Conservation (phyloP, 2,329 filamentous ascomycete species). For the Chaetomium strumarium region DNA sequence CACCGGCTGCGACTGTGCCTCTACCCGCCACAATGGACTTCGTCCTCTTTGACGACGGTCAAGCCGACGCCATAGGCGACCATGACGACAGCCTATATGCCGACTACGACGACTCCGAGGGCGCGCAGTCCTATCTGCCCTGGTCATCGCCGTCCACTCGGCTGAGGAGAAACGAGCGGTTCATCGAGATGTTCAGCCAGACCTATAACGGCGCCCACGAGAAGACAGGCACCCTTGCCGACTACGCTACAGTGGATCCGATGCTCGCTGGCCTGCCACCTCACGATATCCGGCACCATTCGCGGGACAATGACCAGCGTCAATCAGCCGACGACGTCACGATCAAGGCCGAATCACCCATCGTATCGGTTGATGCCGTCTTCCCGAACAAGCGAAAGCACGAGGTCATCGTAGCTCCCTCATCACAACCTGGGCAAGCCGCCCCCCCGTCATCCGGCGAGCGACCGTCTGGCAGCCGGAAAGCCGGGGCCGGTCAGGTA, state of each 20-base stretch:
- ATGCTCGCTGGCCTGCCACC: slow-evolving; percentile 14
- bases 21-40: slow-evolving; percentile 22
- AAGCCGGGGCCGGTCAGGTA: not conserved
- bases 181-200: slow-evolving; percentile 26
- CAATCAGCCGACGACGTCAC: not conserved
- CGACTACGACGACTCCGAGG: slow-evolving; percentile 6
- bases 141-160: slow-evolving; percentile 26
- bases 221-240: not conserved
- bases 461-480: not conserved
- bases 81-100: slow-evolving; percentile 16
- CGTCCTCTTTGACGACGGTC: slow-evolving; percentile 21
- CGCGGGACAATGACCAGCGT: not conserved
- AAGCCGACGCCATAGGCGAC: slow-evolving; percentile 16
- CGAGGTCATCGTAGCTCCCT: slow-evolving; percentile 7
- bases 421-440: not conserved
- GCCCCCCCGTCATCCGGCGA: not conserved
- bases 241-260: slow-evolving; percentile 16
- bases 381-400: slow-evolving; percentile 15
- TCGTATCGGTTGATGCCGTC: slow-evolving; percentile 7
- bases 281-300: slow-evolving; percentile 5
- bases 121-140: slow-evolving; percentile 20
- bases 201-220: slow-evolving; percentile 18
- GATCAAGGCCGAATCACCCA: slow-evolving; percentile 18
- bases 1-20: not conserved
- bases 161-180: slow-evolving; percentile 23